Conservation (phyloP, 164 flowering plant species). For the Vitis amurensis region DNA sequence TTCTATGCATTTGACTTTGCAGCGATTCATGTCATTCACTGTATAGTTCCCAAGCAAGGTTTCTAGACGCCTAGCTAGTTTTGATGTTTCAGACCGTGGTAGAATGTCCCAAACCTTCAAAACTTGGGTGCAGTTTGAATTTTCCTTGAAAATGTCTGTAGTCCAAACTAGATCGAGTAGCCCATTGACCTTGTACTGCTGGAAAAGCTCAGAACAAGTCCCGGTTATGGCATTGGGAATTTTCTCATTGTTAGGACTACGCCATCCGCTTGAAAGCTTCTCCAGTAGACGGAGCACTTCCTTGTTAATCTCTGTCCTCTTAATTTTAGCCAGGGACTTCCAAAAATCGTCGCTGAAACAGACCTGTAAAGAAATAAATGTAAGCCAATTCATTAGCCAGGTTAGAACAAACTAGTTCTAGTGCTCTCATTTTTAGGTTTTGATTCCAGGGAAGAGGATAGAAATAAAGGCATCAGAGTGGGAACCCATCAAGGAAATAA, state of each 20-base stretch:
- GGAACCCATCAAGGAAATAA: too few relatives aligned
- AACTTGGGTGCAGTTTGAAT: constrained; percentile 8
- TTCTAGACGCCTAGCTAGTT: constrained; percentile 10
- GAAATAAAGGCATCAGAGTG: too few relatives aligned
- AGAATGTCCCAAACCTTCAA: constrained; percentile 25
- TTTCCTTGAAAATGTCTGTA: constrained; percentile 11
- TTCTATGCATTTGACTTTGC: constrained; percentile 5
- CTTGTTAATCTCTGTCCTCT: not conserved
- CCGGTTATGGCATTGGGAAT: not conserved
- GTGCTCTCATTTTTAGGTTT: not conserved
- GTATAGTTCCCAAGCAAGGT: constrained; percentile 2
- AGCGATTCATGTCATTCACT: constrained; percentile 8
- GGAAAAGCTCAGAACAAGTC: constrained; percentile 5
- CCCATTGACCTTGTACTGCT: constrained; percentile 9
- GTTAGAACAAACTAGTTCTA: not conserved
- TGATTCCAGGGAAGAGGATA: not conserved
- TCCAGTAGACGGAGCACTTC: constrained; percentile 1
- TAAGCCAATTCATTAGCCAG: not conserved
- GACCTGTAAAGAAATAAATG: constrained; percentile 13
- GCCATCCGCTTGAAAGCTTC: constrained; percentile 22
- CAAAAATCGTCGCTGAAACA: constrained; percentile 16
- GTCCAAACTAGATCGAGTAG: constrained; percentile 11
- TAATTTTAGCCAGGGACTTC: constrained; percentile 8
- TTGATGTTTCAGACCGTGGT: constrained; percentile 5
- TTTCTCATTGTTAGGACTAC: constrained; percentile 2